Evolutionary conservation across 1,284 basidiomycete genomes (phyloP).

Genomic region (Polyporus tsugae): DNA sequence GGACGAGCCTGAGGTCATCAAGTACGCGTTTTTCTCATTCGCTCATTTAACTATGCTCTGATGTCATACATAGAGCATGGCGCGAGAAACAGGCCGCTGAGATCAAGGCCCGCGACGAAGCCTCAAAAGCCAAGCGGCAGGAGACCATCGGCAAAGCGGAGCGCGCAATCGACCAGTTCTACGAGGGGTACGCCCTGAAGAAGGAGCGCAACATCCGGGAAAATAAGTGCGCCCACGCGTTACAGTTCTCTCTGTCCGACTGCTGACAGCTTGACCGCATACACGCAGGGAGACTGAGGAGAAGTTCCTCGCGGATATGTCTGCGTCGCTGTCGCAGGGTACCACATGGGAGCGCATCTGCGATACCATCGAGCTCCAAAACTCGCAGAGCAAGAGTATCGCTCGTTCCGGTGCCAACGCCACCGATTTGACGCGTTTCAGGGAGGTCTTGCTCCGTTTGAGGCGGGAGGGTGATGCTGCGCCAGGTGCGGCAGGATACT

Average conservation of each 20-base stretch:
- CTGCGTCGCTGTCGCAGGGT: constrained; percentile 84
- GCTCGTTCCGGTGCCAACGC: constrained; percentile 89
- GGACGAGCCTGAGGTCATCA: constrained; percentile 91
- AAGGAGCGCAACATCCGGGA: constrained; percentile 94
- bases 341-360: constrained; percentile 98
- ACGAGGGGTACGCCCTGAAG: constrained; percentile 91
- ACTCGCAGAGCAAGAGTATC: constrained; percentile 97
- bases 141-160: constrained; percentile 92
- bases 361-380: constrained; percentile 88
- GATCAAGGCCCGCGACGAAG: constrained; percentile 83
- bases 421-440: constrained; percentile 91
- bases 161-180: constrained; percentile 94
- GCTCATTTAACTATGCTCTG: not conserved
- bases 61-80: constrained; percentile 72
- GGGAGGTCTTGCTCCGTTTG: constrained; percentile 88
- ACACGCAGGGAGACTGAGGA: constrained; percentile 84
- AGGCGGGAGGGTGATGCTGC: constrained; percentile 90
- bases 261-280: not conserved
- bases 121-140: constrained; percentile 81
- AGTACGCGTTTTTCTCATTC: constrained; percentile 50
- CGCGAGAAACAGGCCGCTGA: constrained; percentile 87
- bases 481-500: constrained; percentile 93
- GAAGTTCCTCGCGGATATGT: constrained; percentile 78
- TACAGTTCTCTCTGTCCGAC: not conserved
- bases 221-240: constrained; percentile 84